These are phyloP conservation scores for Clavaria fumosa DNA, from an alignment of 768 basidiomycete species.

Conservation along the genomic window DNA sequence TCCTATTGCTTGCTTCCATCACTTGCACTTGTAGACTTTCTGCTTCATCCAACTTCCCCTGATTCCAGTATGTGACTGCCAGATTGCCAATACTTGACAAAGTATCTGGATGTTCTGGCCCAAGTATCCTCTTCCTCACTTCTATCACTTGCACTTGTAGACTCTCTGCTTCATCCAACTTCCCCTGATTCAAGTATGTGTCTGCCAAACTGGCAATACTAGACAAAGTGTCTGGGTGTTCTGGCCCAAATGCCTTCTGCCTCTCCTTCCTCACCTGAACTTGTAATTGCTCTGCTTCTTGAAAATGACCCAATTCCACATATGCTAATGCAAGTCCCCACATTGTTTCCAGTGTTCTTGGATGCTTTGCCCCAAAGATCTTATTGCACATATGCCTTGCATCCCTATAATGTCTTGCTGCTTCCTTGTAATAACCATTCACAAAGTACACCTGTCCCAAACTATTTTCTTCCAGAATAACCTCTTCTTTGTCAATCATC, in stretches of 20 bases:
- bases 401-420: not conserved
- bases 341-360: not conserved
- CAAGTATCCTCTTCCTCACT: not conserved
- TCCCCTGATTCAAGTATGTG: not conserved
- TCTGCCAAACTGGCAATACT: not conserved
- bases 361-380: not conserved
- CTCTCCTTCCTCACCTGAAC: not conserved
- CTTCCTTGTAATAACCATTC: not conserved
- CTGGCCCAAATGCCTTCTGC: not conserved
- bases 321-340: not conserved
- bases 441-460: not conserved
- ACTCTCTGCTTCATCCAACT: not conserved
- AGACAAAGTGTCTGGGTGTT: not conserved
- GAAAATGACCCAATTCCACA: not conserved
- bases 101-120: not conserved
- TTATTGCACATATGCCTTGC: not conserved
- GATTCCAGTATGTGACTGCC: not conserved
- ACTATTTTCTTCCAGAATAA: not conserved
- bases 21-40: not conserved
- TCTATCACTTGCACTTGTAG: not conserved
- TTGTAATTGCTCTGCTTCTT: not conserved
- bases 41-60: not conserved
- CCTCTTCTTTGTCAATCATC: not conserved
- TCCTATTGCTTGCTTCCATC: not conserved
- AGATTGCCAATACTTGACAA: not conserved